These are phyloP conservation scores for Globisporangium emineosum DNA, from an alignment of 352 stramenopile species.

Conservation along the genomic window DNA sequence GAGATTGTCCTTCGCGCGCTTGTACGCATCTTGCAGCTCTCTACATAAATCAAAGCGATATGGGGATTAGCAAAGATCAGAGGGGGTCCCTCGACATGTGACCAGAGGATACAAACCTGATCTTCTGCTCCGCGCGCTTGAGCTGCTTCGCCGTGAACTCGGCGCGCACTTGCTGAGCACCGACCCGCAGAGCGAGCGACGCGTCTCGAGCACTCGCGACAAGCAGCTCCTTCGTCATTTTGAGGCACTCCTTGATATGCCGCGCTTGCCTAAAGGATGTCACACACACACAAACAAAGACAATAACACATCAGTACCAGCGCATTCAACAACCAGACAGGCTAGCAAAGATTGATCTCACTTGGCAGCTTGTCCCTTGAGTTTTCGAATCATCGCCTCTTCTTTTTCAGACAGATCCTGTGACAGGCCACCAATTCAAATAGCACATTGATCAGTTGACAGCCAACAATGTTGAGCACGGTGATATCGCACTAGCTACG, in stretches of 20 bases:
- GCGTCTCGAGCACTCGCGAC: conserved; percentile 47
- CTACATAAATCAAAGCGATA: conserved; percentile 14
- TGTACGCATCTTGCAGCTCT: conserved; percentile 54
- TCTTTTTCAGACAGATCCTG: conserved; percentile 79
- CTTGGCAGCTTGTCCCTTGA: conserved; percentile 67
- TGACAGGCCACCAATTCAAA: no score
- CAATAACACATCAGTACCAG: not conserved
- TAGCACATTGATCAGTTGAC: no score
- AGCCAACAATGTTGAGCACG: no score
- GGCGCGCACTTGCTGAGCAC: conserved; percentile 64
- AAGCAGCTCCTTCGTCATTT: conserved; percentile 51
- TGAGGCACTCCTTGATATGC: conserved; percentile 60
- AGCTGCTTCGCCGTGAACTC: conserved; percentile 64
- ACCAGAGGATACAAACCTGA: conserved; percentile 27
- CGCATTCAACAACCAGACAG: not conserved
- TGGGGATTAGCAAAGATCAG: not conserved
- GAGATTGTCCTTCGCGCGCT: conserved; percentile 63
- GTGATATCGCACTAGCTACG: conserved; percentile 2
- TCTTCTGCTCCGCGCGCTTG: conserved; percentile 44
- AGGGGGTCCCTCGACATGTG: not conserved
- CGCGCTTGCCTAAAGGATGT: conserved; percentile 46
- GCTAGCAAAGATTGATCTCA: conserved; percentile 23
- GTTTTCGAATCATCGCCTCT: conserved; percentile 67
- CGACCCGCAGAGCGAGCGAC: conserved; percentile 48
- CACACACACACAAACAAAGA: conserved; percentile 1